Base-by-base conservation (phyloP, 179 eudicot species). In the Gypsophila paniculata region DNA sequence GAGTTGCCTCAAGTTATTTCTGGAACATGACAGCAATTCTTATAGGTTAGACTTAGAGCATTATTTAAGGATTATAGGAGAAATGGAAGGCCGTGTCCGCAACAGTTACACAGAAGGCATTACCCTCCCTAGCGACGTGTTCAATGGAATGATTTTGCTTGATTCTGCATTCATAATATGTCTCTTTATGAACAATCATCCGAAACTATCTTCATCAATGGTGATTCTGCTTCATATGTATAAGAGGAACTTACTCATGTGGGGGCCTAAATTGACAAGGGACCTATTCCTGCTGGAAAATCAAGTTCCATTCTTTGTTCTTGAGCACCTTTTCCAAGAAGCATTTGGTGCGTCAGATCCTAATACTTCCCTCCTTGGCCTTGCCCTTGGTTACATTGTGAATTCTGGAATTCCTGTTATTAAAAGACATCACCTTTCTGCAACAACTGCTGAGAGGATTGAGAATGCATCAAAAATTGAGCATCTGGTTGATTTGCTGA, bases 291-390 rank as follows among this genome's bases (percentile, higher is more conserved):
- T 64, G 0, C 21, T 6, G 32, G 66, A 62, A 32, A 62, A 62
- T 32, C 66, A 62, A 18, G 7, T 62, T 29, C 66, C 66, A 6
- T 62, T 26, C 18, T 62, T 62, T 29, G 19, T 62, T 62, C 66
- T 62, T 29, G 22, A 62, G 21, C 12, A 12, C 12, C 48, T 62
- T 12, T 12, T 29, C 14, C 11, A 34, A 1, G 18, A 62, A 62
- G 66, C 44, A 32, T 62, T 29, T 62, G 44, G 44, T 17, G 66
- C 21, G 17, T 19, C 66, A 5, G 15, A 14, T 15, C 23, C 59
- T 5, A 18, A 54, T 19, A n/a, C 7, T 18, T 54, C 59, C 59
- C 18, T 54, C 22, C 59, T 18, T 19, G 59, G 18, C 59, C 59
- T 54, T 54, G 22, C 59, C 8, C 8, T 18, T 54, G 9, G 5